phyloP scores from a whole-genome alignment of 257 asterid species.

The Solanum okadae region DNA sequence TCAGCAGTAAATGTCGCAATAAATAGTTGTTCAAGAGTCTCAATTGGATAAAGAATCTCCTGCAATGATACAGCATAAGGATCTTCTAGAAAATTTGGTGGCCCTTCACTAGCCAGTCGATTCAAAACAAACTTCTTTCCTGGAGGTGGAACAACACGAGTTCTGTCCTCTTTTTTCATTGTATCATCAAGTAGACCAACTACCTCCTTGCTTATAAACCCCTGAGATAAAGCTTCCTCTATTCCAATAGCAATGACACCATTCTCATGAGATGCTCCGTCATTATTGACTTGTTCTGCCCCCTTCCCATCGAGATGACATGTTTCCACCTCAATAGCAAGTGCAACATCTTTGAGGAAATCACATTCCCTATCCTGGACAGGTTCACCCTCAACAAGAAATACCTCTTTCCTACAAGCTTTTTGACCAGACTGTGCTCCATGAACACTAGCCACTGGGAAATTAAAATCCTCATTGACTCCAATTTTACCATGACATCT shows the following conservation, averaged over 20 bases:
- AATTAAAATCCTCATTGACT: conserved; percentile 9
- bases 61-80: conserved; percentile 54
- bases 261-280: conserved; percentile 9
- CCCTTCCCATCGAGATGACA: conserved; percentile 7
- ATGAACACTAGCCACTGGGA: conserved; percentile 7
- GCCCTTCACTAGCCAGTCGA: conserved; percentile 37
- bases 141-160: conserved; percentile 40
- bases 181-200: conserved; percentile 10
- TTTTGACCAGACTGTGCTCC: conserved; percentile 21
- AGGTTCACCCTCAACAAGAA: conserved; percentile 20
- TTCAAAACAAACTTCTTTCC: conserved; percentile 71
- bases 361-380: conserved; percentile 12
- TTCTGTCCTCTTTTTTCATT: conserved; percentile 13
- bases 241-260: conserved; percentile 6
- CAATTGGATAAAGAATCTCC: conserved; percentile 70
- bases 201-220: conserved; percentile 6
- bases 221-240: conserved; percentile 10
- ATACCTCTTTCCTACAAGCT: conserved; percentile 28
- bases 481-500: conserved; percentile 10
- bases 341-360: conserved; percentile 12
- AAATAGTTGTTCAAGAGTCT: conserved; percentile 51
- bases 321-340: conserved; percentile 14
- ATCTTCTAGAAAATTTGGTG: conserved; percentile 25
- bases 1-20: conserved; percentile 83
- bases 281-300: conserved; percentile 10